These are phyloP conservation scores for Calcarisporium arbuscula DNA, from an alignment of 2,329 filamentous ascomycete genomes.

Conservation along the genomic window DNA sequence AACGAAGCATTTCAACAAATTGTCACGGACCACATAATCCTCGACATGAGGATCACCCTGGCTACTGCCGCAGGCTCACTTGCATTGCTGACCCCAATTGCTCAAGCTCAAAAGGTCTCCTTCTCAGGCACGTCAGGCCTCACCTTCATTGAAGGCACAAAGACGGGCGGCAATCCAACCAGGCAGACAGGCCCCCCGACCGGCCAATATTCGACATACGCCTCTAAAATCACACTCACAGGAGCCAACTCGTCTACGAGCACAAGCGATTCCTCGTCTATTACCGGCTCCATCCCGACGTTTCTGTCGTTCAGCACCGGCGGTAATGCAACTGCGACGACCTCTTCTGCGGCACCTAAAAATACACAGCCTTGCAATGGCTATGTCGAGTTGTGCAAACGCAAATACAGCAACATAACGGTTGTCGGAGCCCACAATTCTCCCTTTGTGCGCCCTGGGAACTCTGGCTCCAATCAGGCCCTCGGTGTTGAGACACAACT, in stretches of 20 bases:
- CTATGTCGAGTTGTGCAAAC: conserved; percentile 67
- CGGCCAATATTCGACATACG: conserved; percentile 37
- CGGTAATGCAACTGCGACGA: conserved; percentile 28
- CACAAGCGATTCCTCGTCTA: no score
- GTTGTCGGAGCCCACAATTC: conserved; percentile 76
- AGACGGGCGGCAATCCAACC: conserved; percentile 30
- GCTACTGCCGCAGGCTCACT: conserved; percentile 16
- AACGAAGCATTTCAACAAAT: no score
- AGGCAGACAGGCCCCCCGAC: conserved; percentile 33
- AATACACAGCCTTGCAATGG: conserved; percentile 80
- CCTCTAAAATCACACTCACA: conserved; percentile 35
- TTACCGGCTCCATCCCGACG: conserved; percentile 24
- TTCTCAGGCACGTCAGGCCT: conserved; percentile 25
- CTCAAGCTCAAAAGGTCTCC: conserved; percentile 19
- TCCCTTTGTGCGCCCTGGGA: conserved; percentile 64
- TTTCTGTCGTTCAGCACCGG: conserved; percentile 33
- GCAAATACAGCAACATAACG: conserved; percentile 77
- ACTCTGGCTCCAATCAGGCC: conserved; percentile 69
- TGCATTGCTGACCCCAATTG: conserved; percentile 16
- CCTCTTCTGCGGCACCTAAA: conserved; percentile 37
- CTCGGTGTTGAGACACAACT: conserved; percentile 63
- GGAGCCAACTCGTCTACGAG: conserved; percentile 14
- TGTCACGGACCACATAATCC: no score
- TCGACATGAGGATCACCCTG: conserved; percentile 18
- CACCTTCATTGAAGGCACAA: conserved; percentile 30